These are phyloP conservation scores for Stevia rebaudiana DNA, from an alignment of 140 eudicot species.

Conservation along the genomic window DNA sequence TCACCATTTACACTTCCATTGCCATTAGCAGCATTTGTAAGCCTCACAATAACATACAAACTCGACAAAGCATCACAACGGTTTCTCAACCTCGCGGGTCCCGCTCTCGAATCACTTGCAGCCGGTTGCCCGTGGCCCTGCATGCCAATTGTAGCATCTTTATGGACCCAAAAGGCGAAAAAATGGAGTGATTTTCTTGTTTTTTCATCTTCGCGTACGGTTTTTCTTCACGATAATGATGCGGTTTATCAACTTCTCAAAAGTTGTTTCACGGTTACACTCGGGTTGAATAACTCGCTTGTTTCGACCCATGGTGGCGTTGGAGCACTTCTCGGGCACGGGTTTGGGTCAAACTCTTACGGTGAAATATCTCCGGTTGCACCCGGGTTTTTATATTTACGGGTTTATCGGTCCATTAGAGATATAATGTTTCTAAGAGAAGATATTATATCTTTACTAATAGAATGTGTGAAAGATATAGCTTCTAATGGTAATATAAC, in stretches of 20 bases:
- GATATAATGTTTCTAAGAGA: conserved; percentile 80
- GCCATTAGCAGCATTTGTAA: conserved; percentile 93
- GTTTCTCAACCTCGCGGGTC: conserved; percentile 84
- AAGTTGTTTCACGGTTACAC: conserved; percentile 70
- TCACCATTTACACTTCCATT: conserved; percentile 83
- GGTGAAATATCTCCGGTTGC: conserved; percentile 88
- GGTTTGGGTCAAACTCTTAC: conserved; percentile 56
- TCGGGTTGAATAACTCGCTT: conserved; percentile 45
- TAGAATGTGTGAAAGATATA: conserved; percentile 66
- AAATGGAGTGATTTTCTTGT: conserved; percentile 92
- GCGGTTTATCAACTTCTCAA: conserved; percentile 87
- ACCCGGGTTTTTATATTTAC: conserved; percentile 73
- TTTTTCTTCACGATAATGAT: conserved; percentile 72
- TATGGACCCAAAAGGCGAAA: conserved; percentile 88
- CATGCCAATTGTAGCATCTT: conserved; percentile 83
- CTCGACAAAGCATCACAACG: conserved; percentile 90
- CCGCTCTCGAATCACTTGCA: conserved; percentile 81
- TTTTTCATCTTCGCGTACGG: conserved; percentile 87
- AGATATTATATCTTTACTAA: conserved; percentile 55
- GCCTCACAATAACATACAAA: conserved; percentile 92
- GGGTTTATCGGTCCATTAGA: conserved; percentile 64
- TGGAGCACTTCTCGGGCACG: conserved; percentile 86
- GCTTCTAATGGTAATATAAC: conserved; percentile 36
- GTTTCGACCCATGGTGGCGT: conserved; percentile 65
- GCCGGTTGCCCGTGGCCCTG: conserved; percentile 99